phyloP scores from a whole-genome alignment of 2,329 filamentous ascomycete genomes.

The Dryadomyces sulphureus region DNA sequence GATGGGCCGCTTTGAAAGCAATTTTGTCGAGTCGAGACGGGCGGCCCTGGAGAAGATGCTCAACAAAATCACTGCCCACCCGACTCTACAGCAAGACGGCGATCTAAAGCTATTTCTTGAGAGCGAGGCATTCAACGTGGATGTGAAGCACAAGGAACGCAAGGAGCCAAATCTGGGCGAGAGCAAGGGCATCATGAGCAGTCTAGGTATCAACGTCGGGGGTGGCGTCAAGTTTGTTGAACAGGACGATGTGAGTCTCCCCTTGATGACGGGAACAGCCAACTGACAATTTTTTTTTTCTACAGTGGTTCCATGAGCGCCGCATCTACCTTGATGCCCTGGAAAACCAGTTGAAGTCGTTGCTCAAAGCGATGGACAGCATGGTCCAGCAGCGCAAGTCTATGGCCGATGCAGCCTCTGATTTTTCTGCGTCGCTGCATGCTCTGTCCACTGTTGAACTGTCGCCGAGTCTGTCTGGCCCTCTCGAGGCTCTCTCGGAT shows the following conservation, averaged over 20 bases:
- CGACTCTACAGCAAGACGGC: constrained; percentile 78
- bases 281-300: neutral
- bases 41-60: constrained; percentile 93
- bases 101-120: constrained; percentile 95
- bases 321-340: constrained; percentile 88
- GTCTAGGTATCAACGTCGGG: constrained; percentile 65
- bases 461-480: constrained; percentile 73
- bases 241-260: constrained; percentile 69
- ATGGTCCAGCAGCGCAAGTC: constrained; percentile 88
- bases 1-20: constrained; percentile 86
- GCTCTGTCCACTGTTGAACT: constrained; percentile 85
- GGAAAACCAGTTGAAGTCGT: constrained; percentile 76
- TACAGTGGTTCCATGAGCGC: constrained; percentile 91
- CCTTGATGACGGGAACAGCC: neutral
- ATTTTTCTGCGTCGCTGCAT: constrained; percentile 88
- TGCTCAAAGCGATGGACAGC: constrained; percentile 86
- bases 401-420: constrained; percentile 80
- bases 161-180: constrained; percentile 75
- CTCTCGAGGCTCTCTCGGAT: constrained; percentile 81
- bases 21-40: constrained; percentile 87
- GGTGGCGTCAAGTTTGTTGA: constrained; percentile 88
- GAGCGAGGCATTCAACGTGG: constrained; percentile 88
- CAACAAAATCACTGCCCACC: constrained; percentile 85
- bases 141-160: constrained; percentile 95
- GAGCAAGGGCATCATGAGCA: constrained; percentile 86